phyloP scores from a whole-genome alignment of 805 yeast genomes.

The Candida ulmi region DNA sequence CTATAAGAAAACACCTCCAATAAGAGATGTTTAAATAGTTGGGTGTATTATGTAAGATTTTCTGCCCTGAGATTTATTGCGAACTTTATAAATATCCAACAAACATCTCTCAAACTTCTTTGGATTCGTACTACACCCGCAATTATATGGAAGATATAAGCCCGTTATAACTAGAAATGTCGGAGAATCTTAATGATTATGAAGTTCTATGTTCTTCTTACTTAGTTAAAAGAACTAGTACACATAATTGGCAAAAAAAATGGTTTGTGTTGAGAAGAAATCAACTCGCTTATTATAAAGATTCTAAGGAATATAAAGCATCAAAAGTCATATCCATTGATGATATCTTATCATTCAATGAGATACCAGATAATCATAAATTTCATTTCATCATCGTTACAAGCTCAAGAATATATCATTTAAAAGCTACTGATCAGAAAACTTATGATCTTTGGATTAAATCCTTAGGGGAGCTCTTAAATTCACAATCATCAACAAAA shows the following conservation, averaged over 20 bases:
- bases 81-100: no score
- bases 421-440: constrained; percentile 14
- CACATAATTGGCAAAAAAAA: constrained; percentile 32
- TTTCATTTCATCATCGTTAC: constrained; percentile 21
- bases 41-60: no score
- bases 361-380: constrained; percentile 16
- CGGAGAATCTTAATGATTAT: not conserved
- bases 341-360: constrained; percentile 13
- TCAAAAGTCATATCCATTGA: constrained; percentile 24
- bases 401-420: constrained; percentile 16
- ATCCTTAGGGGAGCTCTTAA: constrained; percentile 12
- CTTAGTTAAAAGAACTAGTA: constrained; percentile 27
- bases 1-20: no score
- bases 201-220: constrained; percentile 23
- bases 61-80: no score
- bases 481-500: constrained; percentile 3
- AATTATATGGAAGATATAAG: no score
- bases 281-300: constrained; percentile 35
- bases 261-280: constrained; percentile 36
- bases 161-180: no score
- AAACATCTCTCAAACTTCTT: no score
- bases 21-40: no score
- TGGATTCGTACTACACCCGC: no score
- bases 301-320: constrained; percentile 33
- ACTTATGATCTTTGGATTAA: constrained; percentile 18